These are phyloP conservation scores for Juglanconis sp. DNA, from an alignment of 2,329 filamentous ascomycete genomes.

Conservation along the genomic window DNA sequence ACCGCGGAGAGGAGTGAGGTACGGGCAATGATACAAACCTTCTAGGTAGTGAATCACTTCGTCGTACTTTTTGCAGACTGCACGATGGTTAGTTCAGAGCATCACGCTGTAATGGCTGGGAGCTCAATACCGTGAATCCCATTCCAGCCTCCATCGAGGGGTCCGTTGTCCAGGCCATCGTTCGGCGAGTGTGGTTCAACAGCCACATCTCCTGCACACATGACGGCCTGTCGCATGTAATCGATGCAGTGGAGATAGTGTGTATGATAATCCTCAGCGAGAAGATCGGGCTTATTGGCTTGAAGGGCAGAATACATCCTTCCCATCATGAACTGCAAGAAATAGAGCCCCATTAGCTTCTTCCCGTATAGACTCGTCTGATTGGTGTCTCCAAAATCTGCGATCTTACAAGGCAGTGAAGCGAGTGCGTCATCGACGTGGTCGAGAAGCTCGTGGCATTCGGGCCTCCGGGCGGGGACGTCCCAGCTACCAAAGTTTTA, in stretches of 20 bases:
- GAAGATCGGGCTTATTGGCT: constrained; percentile 16
- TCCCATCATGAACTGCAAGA: constrained; percentile 31
- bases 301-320: constrained; percentile 29
- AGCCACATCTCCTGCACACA: constrained; percentile 25
- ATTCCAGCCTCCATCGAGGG: constrained; percentile 23
- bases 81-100: background rate
- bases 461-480: constrained; percentile 22
- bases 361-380: background rate
- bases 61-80: constrained; percentile 25
- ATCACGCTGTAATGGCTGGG: background rate
- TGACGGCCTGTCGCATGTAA: constrained; percentile 25
- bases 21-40: constrained; percentile 17
- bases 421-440: constrained; percentile 38
- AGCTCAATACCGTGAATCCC: constrained; percentile 22
- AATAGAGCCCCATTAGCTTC: background rate
- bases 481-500: background rate
- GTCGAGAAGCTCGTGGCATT: constrained; percentile 30
- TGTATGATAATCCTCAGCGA: constrained; percentile 27
- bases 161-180: constrained; percentile 23
- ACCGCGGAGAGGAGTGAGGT: too few species aligned
- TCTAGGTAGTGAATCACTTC: constrained; percentile 23
- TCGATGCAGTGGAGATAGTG: constrained; percentile 37
- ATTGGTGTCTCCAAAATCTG: background rate
- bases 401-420: constrained; percentile 36
- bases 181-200: constrained; percentile 23